Evolutionary conservation across 331 rosid species (phyloP).

Genomic region (Cydonia oblonga): DNA sequence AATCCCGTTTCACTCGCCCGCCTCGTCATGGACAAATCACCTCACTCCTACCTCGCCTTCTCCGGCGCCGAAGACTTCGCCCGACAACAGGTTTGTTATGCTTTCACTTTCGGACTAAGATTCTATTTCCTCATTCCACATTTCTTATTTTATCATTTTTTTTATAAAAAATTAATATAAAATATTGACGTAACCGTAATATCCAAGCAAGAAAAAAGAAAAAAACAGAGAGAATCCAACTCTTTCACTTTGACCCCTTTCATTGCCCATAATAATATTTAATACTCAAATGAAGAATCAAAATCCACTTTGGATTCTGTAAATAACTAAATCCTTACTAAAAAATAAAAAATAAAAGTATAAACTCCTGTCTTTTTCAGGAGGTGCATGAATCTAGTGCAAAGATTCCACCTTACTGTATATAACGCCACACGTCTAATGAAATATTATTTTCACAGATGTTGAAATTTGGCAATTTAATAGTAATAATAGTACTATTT

Average conservation of each 20-base stretch:
- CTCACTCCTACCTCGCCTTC: constrained; percentile 90
- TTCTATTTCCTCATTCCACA: too few relatives aligned
- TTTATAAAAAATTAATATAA: too few relatives aligned
- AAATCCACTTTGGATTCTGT: neutral
- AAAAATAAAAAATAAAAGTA: neutral
- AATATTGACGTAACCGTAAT: too few relatives aligned
- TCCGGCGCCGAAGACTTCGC: constrained; percentile 87
- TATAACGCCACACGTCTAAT: neutral
- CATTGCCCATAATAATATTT: neutral
- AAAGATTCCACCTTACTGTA: neutral
- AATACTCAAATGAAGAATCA: neutral
- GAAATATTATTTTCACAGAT: neutral
- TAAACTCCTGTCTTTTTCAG: neutral
- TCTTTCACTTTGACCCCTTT: neutral
- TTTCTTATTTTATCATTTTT: too few relatives aligned
- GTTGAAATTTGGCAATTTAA: too few relatives aligned
- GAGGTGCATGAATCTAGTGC: neutral
- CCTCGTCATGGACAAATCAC: constrained; percentile 90
- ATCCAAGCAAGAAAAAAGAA: too few relatives aligned
- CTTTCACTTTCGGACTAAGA: neutral
- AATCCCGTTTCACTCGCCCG: constrained; percentile 93
- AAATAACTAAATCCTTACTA: neutral
- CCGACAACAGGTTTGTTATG: constrained; percentile 40
- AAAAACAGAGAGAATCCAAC: too few relatives aligned
- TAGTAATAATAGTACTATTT: neutral